Percentiles rank a stretch among this genome's conserved stretches.
Evolutionary conservation across 148 eudicot species (phyloP).

Genomic region (Salicornia ramosissima): DNA sequence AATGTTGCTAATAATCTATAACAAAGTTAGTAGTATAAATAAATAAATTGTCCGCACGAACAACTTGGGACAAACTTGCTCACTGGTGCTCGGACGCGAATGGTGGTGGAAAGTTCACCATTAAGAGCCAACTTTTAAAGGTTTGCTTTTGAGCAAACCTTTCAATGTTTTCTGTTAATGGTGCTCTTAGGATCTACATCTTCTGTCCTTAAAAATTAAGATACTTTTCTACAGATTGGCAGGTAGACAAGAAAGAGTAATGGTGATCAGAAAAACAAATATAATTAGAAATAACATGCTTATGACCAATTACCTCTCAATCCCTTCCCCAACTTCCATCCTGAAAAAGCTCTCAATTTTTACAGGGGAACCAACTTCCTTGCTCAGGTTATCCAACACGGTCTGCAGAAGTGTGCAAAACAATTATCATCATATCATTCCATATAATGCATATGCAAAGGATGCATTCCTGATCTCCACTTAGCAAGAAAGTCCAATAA

Average conservation of each 20-base stretch:
- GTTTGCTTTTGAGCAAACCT: too few species aligned
- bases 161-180: too few species aligned
- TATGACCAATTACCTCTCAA: conserved; percentile 51
- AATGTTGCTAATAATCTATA: too few species aligned
- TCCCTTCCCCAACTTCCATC: conserved; percentile 93
- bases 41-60: too few species aligned
- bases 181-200: too few species aligned
- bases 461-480: background rate
- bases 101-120: too few species aligned
- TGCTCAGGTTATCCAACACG: conserved; percentile 58
- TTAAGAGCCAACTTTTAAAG: too few species aligned
- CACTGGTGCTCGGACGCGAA: too few species aligned
- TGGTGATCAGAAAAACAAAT: background rate
- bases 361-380: conserved; percentile 75
- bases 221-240: background rate
- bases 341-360: conserved; percentile 68
- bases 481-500: background rate
- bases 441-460: background rate
- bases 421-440: conserved; percentile 3
- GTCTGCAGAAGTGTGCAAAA: conserved; percentile 45
- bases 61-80: too few species aligned
- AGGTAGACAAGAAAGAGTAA: background rate
- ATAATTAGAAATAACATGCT: too few species aligned
- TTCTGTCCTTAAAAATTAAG: too few species aligned
- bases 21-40: too few species aligned